Evolutionary conservation across 1,284 basidiomycete genomes (phyloP).

Genomic region (Pyrrhoderma lamaoense): DNA sequence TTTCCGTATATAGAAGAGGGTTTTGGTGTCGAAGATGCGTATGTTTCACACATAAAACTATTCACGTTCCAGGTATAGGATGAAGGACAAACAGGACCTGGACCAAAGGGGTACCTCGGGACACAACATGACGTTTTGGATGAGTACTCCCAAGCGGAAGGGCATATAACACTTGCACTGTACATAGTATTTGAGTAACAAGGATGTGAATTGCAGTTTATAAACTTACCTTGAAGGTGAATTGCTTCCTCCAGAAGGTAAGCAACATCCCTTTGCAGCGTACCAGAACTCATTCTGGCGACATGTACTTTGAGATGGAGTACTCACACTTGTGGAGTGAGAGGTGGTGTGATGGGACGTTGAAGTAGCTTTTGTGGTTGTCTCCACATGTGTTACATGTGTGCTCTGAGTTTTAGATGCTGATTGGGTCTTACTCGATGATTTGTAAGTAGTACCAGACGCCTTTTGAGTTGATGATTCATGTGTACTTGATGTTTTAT

Average conservation of each 20-base stretch:
- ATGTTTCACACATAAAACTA: slow-evolving; percentile 21
- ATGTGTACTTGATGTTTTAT: neutral
- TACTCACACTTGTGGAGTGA: neutral
- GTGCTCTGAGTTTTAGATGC: too few species aligned
- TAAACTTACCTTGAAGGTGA: slow-evolving; percentile 10
- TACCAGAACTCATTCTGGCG: slow-evolving; percentile 15
- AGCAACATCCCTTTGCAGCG: slow-evolving; percentile 12
- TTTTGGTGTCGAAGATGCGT: neutral
- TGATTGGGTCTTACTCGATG: too few species aligned
- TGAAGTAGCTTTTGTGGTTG: too few species aligned
- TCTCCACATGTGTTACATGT: too few species aligned
- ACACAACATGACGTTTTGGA: slow-evolving; percentile 1
- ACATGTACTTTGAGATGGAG: slow-evolving; percentile 1
- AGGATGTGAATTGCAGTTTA: neutral
- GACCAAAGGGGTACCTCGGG: slow-evolving; percentile 1
- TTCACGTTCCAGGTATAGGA: neutral
- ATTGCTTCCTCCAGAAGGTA: slow-evolving; percentile 13
- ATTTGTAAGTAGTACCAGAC: too few species aligned
- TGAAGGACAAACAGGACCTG: neutral
- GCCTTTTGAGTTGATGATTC: neutral
- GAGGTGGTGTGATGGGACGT: neutral
- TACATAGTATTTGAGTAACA: neutral
- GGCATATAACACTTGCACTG: slow-evolving; percentile 1
- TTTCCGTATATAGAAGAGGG: slow-evolving; percentile 10
- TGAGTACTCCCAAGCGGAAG: slow-evolving; percentile 2